phyloP scores from a whole-genome alignment of 768 basidiomycete genomes.

The Leccinellum albellum region DNA sequence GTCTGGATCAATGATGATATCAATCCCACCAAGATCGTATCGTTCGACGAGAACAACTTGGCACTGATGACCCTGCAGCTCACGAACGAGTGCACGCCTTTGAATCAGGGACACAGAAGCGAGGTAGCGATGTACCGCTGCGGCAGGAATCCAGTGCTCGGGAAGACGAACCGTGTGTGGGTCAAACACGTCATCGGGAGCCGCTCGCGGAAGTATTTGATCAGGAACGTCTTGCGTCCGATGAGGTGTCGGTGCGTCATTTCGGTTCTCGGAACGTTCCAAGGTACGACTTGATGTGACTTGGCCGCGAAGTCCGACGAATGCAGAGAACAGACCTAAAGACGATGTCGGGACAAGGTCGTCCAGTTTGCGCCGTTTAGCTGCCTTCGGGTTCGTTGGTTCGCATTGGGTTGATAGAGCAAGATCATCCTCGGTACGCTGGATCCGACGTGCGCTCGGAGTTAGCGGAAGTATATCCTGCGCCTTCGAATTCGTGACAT shows the following conservation, averaged over 20 bases:
- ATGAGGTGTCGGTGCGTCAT: conserved; percentile 9
- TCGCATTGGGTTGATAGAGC: conserved; percentile 1
- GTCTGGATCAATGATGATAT: conserved; percentile 65
- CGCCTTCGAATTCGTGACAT: background rate
- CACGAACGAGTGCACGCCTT: conserved; percentile 55
- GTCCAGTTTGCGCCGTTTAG: conserved; percentile 28
- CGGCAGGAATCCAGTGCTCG: conserved; percentile 28
- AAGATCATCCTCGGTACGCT: background rate
- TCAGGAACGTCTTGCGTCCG: conserved; percentile 6
- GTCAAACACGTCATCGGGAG: conserved; percentile 42
- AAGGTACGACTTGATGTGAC: conserved; percentile 1
- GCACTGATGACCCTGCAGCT: conserved; percentile 43
- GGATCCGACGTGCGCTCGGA: background rate
- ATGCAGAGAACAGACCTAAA: conserved; percentile 23
- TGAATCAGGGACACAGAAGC: conserved; percentile 67
- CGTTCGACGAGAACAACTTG: conserved; percentile 63
- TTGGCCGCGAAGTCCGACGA: conserved; percentile 26
- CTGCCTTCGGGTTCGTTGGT: background rate
- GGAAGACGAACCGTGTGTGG: conserved; percentile 45
- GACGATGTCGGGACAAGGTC: conserved; percentile 22
- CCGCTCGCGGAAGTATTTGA: conserved; percentile 18
- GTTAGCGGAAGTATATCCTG: conserved; percentile 5
- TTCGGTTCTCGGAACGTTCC: conserved; percentile 10
- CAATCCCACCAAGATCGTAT: conserved; percentile 51
- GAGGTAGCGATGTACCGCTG: conserved; percentile 56